phyloP scores from a whole-genome alignment of 2,329 filamentous ascomycete species.

The Clathrospora elynae region DNA sequence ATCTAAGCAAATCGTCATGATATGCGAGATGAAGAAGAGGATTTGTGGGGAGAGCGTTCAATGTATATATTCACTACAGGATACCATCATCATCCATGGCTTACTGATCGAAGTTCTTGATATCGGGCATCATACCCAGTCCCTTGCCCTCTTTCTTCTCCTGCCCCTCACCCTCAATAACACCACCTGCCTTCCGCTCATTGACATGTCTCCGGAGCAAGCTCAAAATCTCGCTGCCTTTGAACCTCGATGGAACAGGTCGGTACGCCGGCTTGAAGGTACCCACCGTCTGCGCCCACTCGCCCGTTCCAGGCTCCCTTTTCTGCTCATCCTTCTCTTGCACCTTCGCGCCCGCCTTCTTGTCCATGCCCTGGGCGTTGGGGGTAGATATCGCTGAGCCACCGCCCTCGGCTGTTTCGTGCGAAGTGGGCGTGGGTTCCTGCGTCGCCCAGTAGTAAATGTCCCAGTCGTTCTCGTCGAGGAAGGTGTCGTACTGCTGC shows the following conservation, averaged over 20 bases:
- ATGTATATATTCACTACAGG: no score
- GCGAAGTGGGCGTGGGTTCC: constrained; percentile 66
- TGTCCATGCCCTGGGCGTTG: constrained; percentile 52
- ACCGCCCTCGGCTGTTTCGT: constrained; percentile 61
- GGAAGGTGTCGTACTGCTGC: constrained; percentile 83
- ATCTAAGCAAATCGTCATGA: no score
- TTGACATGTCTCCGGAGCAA: constrained; percentile 82
- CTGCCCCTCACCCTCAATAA: constrained; percentile 44
- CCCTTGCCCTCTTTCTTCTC: constrained; percentile 46
- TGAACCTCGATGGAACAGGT: constrained; percentile 86
- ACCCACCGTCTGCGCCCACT: constrained; percentile 96
- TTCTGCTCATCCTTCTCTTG: constrained; percentile 55
- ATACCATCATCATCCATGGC: no score
- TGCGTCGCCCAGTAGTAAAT: constrained; percentile 99
- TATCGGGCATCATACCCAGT: constrained; percentile 58
- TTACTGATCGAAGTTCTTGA: constrained; percentile 54
- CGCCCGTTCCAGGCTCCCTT: constrained; percentile 65
- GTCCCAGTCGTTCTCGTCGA: constrained; percentile 99
- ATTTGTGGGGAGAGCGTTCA: no score
- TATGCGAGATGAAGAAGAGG: no score
- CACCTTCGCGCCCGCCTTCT: constrained; percentile 52
- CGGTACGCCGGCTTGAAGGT: constrained; percentile 93
- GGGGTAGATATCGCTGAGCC: constrained; percentile 52
- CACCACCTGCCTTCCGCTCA: constrained; percentile 67
- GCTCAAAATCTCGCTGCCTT: constrained; percentile 75